These are phyloP conservation scores for Pouteria glomerata DNA, from an alignment of 148 eudicot species.

Conservation along the genomic window DNA sequence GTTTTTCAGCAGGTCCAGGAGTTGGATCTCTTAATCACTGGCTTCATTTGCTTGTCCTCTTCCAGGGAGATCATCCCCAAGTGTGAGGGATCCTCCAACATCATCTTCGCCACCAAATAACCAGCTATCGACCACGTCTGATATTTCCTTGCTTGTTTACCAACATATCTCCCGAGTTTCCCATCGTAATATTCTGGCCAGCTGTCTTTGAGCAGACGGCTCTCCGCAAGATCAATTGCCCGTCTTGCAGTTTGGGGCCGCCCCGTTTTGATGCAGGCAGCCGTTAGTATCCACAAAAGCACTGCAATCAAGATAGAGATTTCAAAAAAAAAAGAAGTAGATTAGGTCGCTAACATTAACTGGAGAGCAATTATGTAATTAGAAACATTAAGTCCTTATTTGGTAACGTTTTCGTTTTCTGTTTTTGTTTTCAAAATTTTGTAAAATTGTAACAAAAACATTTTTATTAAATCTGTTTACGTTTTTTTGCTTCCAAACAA, in stretches of 20 bases:
- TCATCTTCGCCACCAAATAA: slow-evolving; percentile 31
- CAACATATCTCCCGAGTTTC: slow-evolving; percentile 24
- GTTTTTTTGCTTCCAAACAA: too few relatives aligned
- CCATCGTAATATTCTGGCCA: slow-evolving; percentile 42
- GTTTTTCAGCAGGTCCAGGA: slow-evolving; percentile 22
- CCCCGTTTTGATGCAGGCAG: slow-evolving; percentile 39
- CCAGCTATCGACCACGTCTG: slow-evolving; percentile 41
- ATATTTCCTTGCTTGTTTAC: slow-evolving; percentile 32
- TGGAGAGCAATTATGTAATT: too few relatives aligned
- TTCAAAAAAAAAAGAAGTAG: background rate
- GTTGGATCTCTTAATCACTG: slow-evolving; percentile 29
- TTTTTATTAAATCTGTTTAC: too few relatives aligned
- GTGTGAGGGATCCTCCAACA: slow-evolving; percentile 38
- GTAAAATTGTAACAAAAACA: too few relatives aligned
- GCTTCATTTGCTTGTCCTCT: slow-evolving; percentile 33
- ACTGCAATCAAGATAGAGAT: slow-evolving; percentile 15
- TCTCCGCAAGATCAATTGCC: slow-evolving; percentile 35
- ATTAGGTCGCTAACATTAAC: too few relatives aligned
- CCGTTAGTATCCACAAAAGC: slow-evolving; percentile 35
- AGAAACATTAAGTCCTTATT: too few relatives aligned
- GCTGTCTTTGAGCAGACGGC: slow-evolving; percentile 24
- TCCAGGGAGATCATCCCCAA: slow-evolving; percentile 34
- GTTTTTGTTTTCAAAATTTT: too few relatives aligned
- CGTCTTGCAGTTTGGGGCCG: slow-evolving; percentile 32
- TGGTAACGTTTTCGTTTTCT: too few relatives aligned